These are phyloP conservation scores for Dryadomyces quercus-mongolicae DNA, from an alignment of 2,329 filamentous ascomycete species.

Conservation along the genomic window DNA sequence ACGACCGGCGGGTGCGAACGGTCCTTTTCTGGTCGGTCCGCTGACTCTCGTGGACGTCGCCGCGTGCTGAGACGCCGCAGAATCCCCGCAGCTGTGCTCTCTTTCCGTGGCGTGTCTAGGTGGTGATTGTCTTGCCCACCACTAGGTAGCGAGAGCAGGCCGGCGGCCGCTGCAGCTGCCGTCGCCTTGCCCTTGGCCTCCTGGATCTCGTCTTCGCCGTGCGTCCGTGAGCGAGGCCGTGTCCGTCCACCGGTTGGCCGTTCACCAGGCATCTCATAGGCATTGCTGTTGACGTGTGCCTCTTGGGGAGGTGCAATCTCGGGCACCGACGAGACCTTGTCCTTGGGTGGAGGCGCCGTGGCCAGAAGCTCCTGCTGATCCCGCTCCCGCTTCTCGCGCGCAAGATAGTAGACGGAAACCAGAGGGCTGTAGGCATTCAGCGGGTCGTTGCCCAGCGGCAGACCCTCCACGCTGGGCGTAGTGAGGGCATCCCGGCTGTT, in stretches of 20 bases:
- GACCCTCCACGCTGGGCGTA: constrained; percentile 72
- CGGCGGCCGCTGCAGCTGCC: constrained; percentile 18
- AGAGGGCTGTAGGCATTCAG: constrained; percentile 88
- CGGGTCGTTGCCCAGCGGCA: constrained; percentile 74
- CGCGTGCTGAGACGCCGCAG: constrained; percentile 86
- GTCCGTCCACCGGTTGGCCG: constrained; percentile 74
- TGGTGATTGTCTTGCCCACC: constrained; percentile 38
- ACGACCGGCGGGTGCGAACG: constrained; percentile 64
- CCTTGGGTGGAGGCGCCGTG: constrained; percentile 23
- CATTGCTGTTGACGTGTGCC: constrained; percentile 74
- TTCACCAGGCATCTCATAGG: constrained; percentile 84
- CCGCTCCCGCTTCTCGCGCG: constrained; percentile 85
- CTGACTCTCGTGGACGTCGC: constrained; percentile 48
- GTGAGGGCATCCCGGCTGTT: constrained; percentile 79
- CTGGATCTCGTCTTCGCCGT: constrained; percentile 82
- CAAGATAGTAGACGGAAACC: constrained; percentile 88
- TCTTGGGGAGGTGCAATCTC: constrained; percentile 72
- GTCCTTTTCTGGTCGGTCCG: constrained; percentile 47
- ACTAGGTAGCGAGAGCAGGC: constrained; percentile 27
- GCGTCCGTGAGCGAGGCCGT: constrained; percentile 76
- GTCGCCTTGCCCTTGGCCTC: constrained; percentile 47
- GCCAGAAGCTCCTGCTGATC: constrained; percentile 43
- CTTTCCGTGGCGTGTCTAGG: constrained; percentile 59
- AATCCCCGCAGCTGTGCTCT: constrained; percentile 74
- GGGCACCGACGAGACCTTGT: constrained; percentile 42